Conservation (phyloP, 2,329 filamentous ascomycete species). For the Dactylellina parvicollis region DNA sequence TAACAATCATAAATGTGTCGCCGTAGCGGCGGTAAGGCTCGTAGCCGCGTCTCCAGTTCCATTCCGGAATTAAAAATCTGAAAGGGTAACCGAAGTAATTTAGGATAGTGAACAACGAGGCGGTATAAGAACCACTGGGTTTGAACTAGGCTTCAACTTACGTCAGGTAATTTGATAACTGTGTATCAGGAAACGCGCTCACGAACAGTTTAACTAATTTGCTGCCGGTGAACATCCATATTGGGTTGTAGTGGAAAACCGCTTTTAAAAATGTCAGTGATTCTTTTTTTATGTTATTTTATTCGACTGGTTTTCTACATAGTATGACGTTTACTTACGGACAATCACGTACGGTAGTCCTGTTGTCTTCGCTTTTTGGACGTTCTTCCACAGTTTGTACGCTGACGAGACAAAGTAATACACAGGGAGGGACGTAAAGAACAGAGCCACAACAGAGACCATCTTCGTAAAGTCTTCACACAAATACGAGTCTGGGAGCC, state of each 20-base stretch:
- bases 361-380: conserved; percentile 56
- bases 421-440: conserved; percentile 28
- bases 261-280: conserved; percentile 1
- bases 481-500: no score
- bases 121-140: no score
- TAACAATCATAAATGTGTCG: conserved; percentile 58
- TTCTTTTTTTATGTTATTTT: not conserved
- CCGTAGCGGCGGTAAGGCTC: conserved; percentile 69
- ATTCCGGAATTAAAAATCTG: conserved; percentile 70
- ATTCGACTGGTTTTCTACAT: not conserved
- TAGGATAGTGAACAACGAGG: no score
- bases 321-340: conserved; percentile 55
- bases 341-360: conserved; percentile 57
- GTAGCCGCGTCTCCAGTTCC: conserved; percentile 69
- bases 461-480: no score
- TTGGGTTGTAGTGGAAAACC: conserved; percentile 20
- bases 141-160: conserved; percentile 13
- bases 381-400: conserved; percentile 54
- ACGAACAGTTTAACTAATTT: conserved; percentile 54
- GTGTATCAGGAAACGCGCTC: conserved; percentile 44
- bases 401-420: conserved; percentile 55
- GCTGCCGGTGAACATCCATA: conserved; percentile 50
- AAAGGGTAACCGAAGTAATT: no score
- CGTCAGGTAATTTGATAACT: conserved; percentile 53
- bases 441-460: conserved; percentile 26